Percentiles rank a stretch among this genome's conserved stretches.
Evolutionary conservation across 2,329 filamentous ascomycete species (phyloP).

Genomic region (Fusarium keratoplasticum): DNA sequence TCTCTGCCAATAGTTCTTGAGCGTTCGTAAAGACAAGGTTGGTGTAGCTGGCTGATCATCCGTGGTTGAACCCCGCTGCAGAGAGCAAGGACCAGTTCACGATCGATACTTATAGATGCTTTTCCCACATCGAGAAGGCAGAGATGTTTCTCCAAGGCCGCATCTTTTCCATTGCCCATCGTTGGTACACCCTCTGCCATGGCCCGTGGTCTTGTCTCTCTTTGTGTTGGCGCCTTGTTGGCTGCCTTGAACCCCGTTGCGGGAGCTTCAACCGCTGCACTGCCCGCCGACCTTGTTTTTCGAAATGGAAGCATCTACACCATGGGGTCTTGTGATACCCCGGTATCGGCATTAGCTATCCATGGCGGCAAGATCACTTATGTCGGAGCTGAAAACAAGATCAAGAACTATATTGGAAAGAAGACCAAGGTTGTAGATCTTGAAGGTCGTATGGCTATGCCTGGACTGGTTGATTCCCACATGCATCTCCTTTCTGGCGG

Average conservation of each 20-base stretch:
- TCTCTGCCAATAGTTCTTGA: background rate
- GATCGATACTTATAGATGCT: background rate
- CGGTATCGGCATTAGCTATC: conserved; percentile 36
- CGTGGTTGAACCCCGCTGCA: background rate
- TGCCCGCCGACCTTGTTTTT: conserved; percentile 40
- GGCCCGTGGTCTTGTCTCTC: conserved; percentile 29
- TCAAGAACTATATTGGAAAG: conserved; percentile 38
- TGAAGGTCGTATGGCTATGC: conserved; percentile 46
- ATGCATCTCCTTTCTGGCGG: conserved; percentile 44
- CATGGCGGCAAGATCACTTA: conserved; percentile 37
- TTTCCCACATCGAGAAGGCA: background rate
- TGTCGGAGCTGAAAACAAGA: conserved; percentile 30
- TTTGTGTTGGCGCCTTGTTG: conserved; percentile 26
- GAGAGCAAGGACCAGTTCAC: background rate
- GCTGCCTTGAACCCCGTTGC: conserved; percentile 10
- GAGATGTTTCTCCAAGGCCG: background rate
- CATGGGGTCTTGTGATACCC: conserved; percentile 26
- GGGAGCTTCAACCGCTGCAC: background rate
- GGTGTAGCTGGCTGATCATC: background rate
- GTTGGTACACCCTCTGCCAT: background rate
- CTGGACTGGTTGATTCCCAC: conserved; percentile 44
- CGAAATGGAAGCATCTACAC: conserved; percentile 45
- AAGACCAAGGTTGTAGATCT: conserved; percentile 42
- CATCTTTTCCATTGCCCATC: background rate
- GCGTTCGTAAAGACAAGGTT: background rate